Conservation (phyloP, 116 monocot genomes). For the Trichopus zeylanicus region DNA sequence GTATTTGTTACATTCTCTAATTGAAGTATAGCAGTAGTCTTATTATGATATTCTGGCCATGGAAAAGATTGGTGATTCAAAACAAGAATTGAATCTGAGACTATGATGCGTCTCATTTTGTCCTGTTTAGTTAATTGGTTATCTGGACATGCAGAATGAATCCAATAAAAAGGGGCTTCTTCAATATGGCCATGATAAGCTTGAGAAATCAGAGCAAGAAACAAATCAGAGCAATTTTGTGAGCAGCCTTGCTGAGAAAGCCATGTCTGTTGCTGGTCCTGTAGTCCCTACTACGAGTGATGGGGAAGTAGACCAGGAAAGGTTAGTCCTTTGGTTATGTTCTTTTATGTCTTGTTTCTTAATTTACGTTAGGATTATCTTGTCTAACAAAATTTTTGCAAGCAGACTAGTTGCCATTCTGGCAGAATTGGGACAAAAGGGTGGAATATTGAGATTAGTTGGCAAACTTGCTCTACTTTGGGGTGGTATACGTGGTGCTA, state of each 20-base stretch:
- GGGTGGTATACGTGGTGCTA: constrained; percentile 95
- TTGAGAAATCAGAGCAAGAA: constrained; percentile 29
- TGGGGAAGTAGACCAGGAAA: constrained; percentile 84
- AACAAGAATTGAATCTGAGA: no score
- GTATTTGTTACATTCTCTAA: no score
- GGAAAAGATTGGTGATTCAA: no score
- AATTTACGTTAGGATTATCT: neutral
- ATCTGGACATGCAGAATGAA: constrained; percentile 10
- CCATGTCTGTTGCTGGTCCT: constrained; percentile 79
- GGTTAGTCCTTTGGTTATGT: constrained; percentile 25
- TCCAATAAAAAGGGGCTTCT: constrained; percentile 12
- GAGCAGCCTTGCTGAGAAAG: constrained; percentile 81
- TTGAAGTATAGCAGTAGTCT: no score
- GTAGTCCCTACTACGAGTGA: constrained; percentile 69
- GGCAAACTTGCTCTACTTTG: constrained; percentile 90
- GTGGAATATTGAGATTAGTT: constrained; percentile 66
- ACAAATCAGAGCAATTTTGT: constrained; percentile 41
- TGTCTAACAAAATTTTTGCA: constrained; percentile 13
- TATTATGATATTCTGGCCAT: no score
- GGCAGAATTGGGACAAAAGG: constrained; percentile 84
- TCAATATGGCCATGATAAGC: constrained; percentile 13
- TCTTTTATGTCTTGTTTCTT: neutral
- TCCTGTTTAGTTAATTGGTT: constrained; percentile 5
- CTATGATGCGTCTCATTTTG: neutral
- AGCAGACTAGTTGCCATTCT: constrained; percentile 70